Conservation (phyloP, 768 basidiomycete species). For the Collybia mongolica region DNA sequence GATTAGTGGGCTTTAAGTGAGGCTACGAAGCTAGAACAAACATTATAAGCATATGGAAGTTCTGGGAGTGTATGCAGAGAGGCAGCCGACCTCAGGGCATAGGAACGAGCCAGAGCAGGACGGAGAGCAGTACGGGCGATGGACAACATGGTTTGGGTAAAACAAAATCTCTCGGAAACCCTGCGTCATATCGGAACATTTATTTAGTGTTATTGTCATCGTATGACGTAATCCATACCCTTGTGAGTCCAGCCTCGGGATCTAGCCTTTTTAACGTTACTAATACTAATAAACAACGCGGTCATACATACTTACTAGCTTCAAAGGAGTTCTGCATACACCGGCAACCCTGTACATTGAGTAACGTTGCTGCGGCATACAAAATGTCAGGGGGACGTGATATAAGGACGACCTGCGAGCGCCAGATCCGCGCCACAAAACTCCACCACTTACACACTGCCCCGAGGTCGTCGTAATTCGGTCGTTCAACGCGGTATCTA, state of each 20-base stretch:
- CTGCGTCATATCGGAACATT: conserved; percentile 16
- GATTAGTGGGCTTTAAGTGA: not conserved
- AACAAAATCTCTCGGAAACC: not conserved
- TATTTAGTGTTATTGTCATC: conserved; percentile 9
- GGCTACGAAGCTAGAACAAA: conserved; percentile 26
- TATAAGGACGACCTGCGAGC: too few relatives aligned
- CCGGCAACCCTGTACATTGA: too few relatives aligned
- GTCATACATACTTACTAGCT: too few relatives aligned
- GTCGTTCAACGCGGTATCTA: too few relatives aligned
- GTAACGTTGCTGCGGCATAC: too few relatives aligned
- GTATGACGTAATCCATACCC: not conserved
- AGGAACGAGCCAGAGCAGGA: conserved; percentile 43
- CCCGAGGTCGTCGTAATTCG: too few relatives aligned
- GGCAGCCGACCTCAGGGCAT: conserved; percentile 40
- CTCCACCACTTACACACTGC: too few relatives aligned
- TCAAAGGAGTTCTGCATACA: too few relatives aligned
- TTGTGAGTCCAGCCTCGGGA: not conserved
- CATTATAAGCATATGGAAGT: conserved; percentile 81
- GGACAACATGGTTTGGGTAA: conserved; percentile 42
- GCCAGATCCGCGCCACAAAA: too few relatives aligned
- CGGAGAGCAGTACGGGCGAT: conserved; percentile 41
- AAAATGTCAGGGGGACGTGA: too few relatives aligned
- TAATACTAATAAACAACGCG: too few relatives aligned
- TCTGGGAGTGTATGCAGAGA: conserved; percentile 72
- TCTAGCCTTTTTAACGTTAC: too few relatives aligned